Evolutionary conservation across 768 basidiomycete genomes (phyloP).

Genomic region (Amanita rubescens): DNA sequence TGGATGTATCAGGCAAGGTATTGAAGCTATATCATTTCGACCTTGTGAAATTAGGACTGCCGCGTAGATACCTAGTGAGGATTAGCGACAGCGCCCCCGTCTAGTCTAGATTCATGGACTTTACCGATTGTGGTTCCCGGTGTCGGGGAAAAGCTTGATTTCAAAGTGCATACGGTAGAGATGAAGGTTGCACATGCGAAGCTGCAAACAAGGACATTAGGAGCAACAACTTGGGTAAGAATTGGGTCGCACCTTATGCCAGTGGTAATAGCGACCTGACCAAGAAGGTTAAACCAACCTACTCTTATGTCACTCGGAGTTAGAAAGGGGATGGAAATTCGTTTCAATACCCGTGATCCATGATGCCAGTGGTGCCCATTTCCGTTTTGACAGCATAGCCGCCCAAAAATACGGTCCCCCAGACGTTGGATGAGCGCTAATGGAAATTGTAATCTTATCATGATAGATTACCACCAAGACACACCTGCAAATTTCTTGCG

Average conservation of each 20-base stretch:
- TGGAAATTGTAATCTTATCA: background rate
- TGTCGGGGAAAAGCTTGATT: constrained; percentile 50
- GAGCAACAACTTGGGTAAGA: too few relatives aligned
- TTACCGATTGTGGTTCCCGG: constrained; percentile 55
- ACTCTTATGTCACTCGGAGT: background rate
- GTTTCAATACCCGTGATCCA: constrained; percentile 52
- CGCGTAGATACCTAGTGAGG: constrained; percentile 45
- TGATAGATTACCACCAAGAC: background rate
- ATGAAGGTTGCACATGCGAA: constrained; percentile 65
- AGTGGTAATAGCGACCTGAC: constrained; percentile 72
- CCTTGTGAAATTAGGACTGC: constrained; percentile 62
- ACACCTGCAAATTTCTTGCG: constrained; percentile 42
- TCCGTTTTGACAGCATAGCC: constrained; percentile 58
- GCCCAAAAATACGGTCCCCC: constrained; percentile 80
- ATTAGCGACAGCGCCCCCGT: too few relatives aligned
- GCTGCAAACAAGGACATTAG: constrained; percentile 21
- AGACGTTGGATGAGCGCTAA: constrained; percentile 60
- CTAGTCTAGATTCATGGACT: background rate
- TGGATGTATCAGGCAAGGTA: background rate
- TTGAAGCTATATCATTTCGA: background rate
- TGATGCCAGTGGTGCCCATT: constrained; percentile 55
- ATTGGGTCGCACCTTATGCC: constrained; percentile 45
- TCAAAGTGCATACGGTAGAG: constrained; percentile 53
- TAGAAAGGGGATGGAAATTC: background rate
- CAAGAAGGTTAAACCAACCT: constrained; percentile 69